Conservation (phyloP, 176 grass and related monocot genomes). For the Oryza glumipatula region DNA sequence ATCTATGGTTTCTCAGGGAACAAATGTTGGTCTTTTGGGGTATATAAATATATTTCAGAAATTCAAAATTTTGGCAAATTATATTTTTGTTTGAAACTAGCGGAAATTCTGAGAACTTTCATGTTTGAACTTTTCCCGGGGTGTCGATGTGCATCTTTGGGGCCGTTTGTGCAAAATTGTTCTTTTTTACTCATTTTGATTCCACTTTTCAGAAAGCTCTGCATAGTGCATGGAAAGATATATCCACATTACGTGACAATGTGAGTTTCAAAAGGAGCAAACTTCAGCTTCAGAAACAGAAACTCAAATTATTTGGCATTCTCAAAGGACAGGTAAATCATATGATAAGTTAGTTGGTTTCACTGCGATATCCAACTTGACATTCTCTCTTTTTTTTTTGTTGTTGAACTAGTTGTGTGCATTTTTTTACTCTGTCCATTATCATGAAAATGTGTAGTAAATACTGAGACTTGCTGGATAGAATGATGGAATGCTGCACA, state of each 20-base stretch:
- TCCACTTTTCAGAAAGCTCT: conserved; percentile 62
- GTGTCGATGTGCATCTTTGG: background rate
- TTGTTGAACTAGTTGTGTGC: background rate
- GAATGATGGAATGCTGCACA: background rate
- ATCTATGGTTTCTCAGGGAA: too few species aligned
- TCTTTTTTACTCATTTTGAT: conserved; percentile 10
- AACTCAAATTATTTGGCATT: conserved; percentile 64
- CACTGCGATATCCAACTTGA: background rate
- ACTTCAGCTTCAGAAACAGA: conserved; percentile 72
- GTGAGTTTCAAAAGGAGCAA: conserved; percentile 64
- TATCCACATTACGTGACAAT: conserved; percentile 64
- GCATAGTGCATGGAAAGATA: conserved; percentile 68
- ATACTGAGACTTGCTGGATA: background rate
- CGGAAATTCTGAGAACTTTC: too few species aligned
- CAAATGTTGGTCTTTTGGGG: too few species aligned
- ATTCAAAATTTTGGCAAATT: too few species aligned
- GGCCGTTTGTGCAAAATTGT: too few species aligned
- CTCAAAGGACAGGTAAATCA: conserved; percentile 70
- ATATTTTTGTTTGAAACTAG: too few species aligned
- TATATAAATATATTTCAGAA: too few species aligned
- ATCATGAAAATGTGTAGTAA: background rate
- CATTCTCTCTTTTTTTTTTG: background rate
- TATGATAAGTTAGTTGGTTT: background rate
- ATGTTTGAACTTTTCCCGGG: too few species aligned
- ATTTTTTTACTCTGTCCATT: background rate